phyloP scores from a whole-genome alignment of 805 yeast genomes.

The Kurtzmaniella fragi region DNA sequence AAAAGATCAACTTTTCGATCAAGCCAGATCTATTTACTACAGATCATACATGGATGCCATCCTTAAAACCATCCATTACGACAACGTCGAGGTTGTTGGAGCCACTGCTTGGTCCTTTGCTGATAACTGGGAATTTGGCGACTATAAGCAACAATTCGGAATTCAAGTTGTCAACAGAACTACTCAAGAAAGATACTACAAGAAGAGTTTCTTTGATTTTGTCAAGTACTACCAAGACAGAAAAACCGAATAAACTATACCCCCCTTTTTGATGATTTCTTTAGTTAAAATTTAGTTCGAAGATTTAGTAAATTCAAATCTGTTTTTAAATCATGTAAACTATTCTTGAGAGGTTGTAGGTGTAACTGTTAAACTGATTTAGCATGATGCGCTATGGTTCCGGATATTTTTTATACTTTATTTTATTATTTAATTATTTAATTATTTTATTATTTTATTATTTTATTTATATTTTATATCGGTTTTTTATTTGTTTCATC shows the following conservation, averaged over 20 bases:
- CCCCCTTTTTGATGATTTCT: no score
- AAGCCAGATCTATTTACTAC: constrained; percentile 22
- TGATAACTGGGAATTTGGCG: constrained; percentile 32
- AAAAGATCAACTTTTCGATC: constrained; percentile 22
- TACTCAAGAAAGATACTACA: constrained; percentile 19
- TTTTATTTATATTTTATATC: no score
- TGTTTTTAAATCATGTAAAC: no score
- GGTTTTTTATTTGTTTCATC: no score
- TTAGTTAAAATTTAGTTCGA: no score
- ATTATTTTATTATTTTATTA: no score
- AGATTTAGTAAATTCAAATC: no score
- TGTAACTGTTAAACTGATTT: no score
- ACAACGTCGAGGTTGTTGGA: constrained; percentile 22
- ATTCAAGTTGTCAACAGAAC: constrained; percentile 22
- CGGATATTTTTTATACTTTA: no score
- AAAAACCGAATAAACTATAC: not conserved
- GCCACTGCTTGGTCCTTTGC: constrained; percentile 28
- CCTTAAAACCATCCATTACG: constrained; percentile 17
- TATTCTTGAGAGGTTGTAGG: no score
- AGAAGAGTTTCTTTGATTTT: constrained; percentile 15
- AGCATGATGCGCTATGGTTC: no score
- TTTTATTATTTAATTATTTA: no score
- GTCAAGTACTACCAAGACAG: constrained; percentile 10
- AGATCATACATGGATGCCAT: constrained; percentile 20
- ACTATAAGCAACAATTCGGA: constrained; percentile 16